These are phyloP conservation scores for Penicillium sp. DNA, from an alignment of 2,329 filamentous ascomycete genomes.

Conservation along the genomic window DNA sequence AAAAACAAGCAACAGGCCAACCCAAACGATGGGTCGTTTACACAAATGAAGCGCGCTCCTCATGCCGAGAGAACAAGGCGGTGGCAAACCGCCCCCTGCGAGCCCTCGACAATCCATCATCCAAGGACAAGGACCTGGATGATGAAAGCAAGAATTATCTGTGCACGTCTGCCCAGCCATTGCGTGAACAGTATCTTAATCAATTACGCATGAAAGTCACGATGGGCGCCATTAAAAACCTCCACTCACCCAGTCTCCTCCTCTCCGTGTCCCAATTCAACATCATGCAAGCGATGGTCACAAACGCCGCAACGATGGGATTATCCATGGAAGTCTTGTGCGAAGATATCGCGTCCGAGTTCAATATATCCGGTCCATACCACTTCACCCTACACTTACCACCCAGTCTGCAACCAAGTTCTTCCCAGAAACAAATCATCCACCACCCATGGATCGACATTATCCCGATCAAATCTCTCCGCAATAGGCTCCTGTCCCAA, in stretches of 20 bases:
- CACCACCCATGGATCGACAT: slow-evolving; percentile 39
- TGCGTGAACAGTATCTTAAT: background rate
- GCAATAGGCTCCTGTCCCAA: slow-evolving; percentile 27
- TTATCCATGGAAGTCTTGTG: slow-evolving; percentile 14
- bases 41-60: slow-evolving; percentile 2
- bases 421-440: slow-evolving; percentile 17
- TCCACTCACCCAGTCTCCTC: background rate
- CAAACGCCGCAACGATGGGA: slow-evolving; percentile 20
- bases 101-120: background rate
- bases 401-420: slow-evolving; percentile 21
- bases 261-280: slow-evolving; percentile 11
- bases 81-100: background rate
- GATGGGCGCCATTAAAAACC: background rate
- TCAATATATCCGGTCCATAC: slow-evolving; percentile 20
- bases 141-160: background rate
- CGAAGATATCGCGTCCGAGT: slow-evolving; percentile 23
- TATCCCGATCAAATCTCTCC: slow-evolving; percentile 28
- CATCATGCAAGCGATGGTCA: slow-evolving; percentile 13
- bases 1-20: background rate
- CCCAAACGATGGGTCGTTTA: slow-evolving; percentile 22
- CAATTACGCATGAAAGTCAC: background rate
- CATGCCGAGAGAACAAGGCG: background rate
- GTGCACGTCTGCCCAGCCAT: background rate
- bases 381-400: slow-evolving; percentile 12
- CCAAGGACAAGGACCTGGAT: background rate